Percentiles rank a stretch among this genome's conserved stretches.
Evolutionary conservation across 257 asterid species (phyloP).

Genomic region (Ehretia macrophylla): DNA sequence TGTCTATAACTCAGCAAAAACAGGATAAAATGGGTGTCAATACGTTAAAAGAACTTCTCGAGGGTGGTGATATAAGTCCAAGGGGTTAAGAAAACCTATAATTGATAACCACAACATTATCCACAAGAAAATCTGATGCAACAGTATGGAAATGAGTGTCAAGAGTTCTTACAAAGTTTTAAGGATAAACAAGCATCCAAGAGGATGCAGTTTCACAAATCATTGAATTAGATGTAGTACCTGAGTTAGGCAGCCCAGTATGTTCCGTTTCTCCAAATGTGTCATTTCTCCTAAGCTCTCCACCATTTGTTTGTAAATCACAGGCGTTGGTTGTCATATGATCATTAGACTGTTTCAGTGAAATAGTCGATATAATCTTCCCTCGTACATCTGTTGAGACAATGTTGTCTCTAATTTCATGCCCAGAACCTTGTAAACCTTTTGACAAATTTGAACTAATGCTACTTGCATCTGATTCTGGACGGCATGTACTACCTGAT

Average conservation of each 20-base stretch:
- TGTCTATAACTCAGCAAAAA: too few species aligned
- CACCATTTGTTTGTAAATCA: slow-evolving; percentile 6
- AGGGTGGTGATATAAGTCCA: too few species aligned
- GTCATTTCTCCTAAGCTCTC: slow-evolving; percentile 1
- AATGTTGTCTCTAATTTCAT: slow-evolving; percentile 14
- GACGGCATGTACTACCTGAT: slow-evolving; percentile 11
- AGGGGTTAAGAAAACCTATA: too few species aligned
- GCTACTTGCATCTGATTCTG: slow-evolving; percentile 21
- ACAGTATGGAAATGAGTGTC: too few species aligned
- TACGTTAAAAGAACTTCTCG: too few species aligned
- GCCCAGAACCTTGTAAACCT: slow-evolving; percentile 26
- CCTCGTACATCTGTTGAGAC: slow-evolving; percentile 18
- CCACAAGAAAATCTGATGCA: too few species aligned
- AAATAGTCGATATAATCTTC: slow-evolving; percentile 12
- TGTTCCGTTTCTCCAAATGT: slow-evolving; percentile 9
- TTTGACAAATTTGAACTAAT: neutral
- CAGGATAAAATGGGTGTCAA: too few species aligned
- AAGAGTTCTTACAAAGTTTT: too few species aligned
- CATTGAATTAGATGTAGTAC: slow-evolving; percentile 9
- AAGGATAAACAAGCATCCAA: neutral
- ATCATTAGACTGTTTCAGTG: slow-evolving; percentile 16
- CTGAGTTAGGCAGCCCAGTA: slow-evolving; percentile 28
- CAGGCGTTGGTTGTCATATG: slow-evolving; percentile 6
- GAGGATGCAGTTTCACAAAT: neutral
- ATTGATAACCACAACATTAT: too few species aligned